A percentile compares a stretch with the other conserved stretches of the same genome.
Evolutionary conservation across 192 early-diverging fungal genomes (phyloP).

Genomic region (Coemansia sp.): DNA sequence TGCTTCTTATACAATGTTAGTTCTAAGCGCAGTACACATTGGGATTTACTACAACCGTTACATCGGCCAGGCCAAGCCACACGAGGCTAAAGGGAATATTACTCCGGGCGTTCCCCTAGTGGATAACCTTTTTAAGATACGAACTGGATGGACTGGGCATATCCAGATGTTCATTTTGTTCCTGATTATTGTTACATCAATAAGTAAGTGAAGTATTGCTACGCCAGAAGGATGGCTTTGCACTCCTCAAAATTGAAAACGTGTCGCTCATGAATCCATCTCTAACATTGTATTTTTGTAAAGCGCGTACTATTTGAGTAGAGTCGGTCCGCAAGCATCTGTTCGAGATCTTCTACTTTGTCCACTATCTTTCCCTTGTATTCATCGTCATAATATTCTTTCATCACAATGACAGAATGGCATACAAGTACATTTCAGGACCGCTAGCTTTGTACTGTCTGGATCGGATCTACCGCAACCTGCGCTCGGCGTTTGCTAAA

Average conservation of each 20-base stretch:
- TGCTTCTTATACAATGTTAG: slow-evolving; percentile 66
- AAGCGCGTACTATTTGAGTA: slow-evolving; percentile 6
- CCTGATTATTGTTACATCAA: slow-evolving; percentile 62
- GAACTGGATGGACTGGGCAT: slow-evolving; percentile 69
- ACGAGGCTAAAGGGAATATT: slow-evolving; percentile 11
- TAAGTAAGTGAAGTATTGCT: slow-evolving; percentile 43
- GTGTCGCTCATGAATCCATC: neutral
- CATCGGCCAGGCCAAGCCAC: slow-evolving; percentile 16
- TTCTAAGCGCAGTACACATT: slow-evolving; percentile 67
- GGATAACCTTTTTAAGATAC: slow-evolving; percentile 22
- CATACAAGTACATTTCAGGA: slow-evolving; percentile 63
- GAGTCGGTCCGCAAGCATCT: slow-evolving; percentile 58
- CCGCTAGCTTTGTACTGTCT: slow-evolving; percentile 61
- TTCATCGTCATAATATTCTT: slow-evolving; percentile 71
- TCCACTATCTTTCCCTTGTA: slow-evolving; percentile 74
- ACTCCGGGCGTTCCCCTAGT: slow-evolving; percentile 24
- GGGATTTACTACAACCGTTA: slow-evolving; percentile 40
- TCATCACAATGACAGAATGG: slow-evolving; percentile 63
- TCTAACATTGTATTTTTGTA: neutral
- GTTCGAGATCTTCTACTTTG: slow-evolving; percentile 81
- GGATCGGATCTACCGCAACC: slow-evolving; percentile 66
- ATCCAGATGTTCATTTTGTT: slow-evolving; percentile 64
- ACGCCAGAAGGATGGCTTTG: neutral
- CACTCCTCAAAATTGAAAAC: neutral
- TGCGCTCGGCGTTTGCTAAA: slow-evolving; percentile 58